A percentile compares a stretch with the other conserved stretches of the same genome.
Conservation (phyloP, 306 rosid species). For the Begonia peltatifolia region DNA sequence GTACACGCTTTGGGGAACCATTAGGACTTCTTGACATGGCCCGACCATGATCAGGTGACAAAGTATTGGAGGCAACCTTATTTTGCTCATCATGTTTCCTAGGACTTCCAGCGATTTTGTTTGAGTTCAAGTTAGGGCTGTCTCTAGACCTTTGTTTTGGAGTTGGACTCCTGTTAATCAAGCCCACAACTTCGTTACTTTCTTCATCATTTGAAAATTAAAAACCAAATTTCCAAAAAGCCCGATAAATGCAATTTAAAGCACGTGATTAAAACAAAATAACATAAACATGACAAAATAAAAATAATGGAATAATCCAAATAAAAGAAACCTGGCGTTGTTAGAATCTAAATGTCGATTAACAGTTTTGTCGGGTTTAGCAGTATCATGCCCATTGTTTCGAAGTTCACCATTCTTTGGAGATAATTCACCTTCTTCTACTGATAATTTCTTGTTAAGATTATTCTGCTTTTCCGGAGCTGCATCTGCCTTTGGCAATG, state of each 20-base stretch:
- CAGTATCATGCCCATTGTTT: conserved; percentile 39
- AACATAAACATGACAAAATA: neutral
- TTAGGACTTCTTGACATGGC: conserved; percentile 53
- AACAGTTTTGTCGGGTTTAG: conserved; percentile 26
- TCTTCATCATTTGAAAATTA: no score
- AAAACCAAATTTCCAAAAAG: no score
- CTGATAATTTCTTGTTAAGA: conserved; percentile 29
- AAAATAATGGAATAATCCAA: neutral
- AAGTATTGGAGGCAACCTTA: conserved; percentile 30
- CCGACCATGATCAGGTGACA: conserved; percentile 29
- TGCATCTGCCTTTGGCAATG: conserved; percentile 14
- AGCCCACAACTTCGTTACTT: neutral
- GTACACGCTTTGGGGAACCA: conserved; percentile 67
- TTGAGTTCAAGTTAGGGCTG: conserved; percentile 21
- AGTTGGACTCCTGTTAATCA: conserved; percentile 41
- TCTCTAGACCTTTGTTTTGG: conserved; percentile 16
- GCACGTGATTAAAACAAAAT: neutral
- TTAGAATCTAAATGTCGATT: conserved; percentile 41
- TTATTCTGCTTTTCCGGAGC: conserved; percentile 22
- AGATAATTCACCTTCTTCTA: conserved; percentile 78
- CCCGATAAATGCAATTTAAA: neutral
- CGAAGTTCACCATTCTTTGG: conserved; percentile 41
- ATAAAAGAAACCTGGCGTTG: conserved; percentile 45
- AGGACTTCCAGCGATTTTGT: conserved; percentile 25
- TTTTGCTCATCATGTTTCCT: conserved; percentile 23